Percentiles rank a stretch among this genome's conserved stretches.
Evolutionary conservation across 2,329 filamentous ascomycete species (phyloP).

Genomic region (Monilinia fructigena): DNA sequence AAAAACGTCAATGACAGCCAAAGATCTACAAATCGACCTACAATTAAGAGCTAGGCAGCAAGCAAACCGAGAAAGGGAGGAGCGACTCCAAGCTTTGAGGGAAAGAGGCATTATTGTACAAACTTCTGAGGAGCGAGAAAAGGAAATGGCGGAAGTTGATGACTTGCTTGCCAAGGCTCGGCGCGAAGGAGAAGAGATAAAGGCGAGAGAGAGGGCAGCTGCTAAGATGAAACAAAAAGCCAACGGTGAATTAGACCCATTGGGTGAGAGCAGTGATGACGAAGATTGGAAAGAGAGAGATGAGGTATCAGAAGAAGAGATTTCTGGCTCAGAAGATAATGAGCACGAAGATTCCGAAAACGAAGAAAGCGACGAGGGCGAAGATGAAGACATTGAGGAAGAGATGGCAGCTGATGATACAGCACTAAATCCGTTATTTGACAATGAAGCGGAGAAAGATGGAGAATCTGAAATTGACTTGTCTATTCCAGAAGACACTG

Average conservation of each 20-base stretch:
- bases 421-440: slow-evolving; percentile 36
- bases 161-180: slow-evolving; percentile 84
- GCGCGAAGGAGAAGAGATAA: slow-evolving; percentile 75
- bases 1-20: slow-evolving; percentile 61
- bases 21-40: slow-evolving; percentile 67
- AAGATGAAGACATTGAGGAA: slow-evolving; percentile 42
- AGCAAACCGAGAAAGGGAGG: slow-evolving; percentile 72
- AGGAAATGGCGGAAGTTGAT: slow-evolving; percentile 79
- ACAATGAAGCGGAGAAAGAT: slow-evolving; percentile 42
- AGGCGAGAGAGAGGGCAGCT: slow-evolving; percentile 71
- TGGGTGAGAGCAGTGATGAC: slow-evolving; percentile 55
- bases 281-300: slow-evolving; percentile 53
- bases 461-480: slow-evolving; percentile 38
- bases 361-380: slow-evolving; percentile 39
- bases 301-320: slow-evolving; percentile 46
- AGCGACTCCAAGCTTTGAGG: slow-evolving; percentile 72
- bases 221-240: slow-evolving; percentile 62
- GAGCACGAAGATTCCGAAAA: slow-evolving; percentile 40
- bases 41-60: slow-evolving; percentile 74
- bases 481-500: slow-evolving; percentile 38
- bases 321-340: slow-evolving; percentile 43
- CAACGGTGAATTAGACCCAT: slow-evolving; percentile 44
- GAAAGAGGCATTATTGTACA: slow-evolving; percentile 79
- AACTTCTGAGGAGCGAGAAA: slow-evolving; percentile 82
- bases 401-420: slow-evolving; percentile 47